Evolutionary conservation across 768 basidiomycete species (phyloP).

Genomic region (Serendipita vermifera): DNA sequence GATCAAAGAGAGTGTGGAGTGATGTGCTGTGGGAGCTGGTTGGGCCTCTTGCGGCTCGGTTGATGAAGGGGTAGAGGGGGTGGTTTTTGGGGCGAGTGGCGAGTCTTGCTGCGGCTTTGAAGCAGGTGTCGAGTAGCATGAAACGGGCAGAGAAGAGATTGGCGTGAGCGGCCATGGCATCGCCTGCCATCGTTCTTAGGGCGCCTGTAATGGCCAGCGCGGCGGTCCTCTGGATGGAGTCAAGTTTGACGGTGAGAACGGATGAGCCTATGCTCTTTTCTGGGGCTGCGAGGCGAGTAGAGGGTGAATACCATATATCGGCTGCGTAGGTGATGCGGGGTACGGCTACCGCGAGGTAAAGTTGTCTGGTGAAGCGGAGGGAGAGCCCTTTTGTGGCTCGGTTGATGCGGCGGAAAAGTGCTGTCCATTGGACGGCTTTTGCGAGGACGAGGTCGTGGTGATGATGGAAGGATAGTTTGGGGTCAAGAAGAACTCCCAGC

Average conservation of each 20-base stretch:
- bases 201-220: conserved; percentile 16
- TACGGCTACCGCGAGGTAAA: conserved; percentile 15
- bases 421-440: conserved; percentile 6
- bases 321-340: conserved; percentile 20
- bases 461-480: conserved; percentile 21
- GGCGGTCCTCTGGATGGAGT: conserved; percentile 16
- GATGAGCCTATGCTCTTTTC: neutral
- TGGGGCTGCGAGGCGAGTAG: rapidly evolving
- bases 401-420: neutral
- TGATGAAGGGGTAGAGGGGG: neutral
- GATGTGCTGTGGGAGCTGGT: conserved; percentile 15
- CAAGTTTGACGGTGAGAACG: neutral
- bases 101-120: conserved; percentile 10
- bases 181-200: conserved; percentile 11
- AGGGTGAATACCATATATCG: neutral
- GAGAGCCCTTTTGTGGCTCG: conserved; percentile 8
- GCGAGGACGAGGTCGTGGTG: conserved; percentile 14
- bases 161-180: conserved; percentile 13
- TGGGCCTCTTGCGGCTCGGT: neutral
- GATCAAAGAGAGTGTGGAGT: conserved; percentile 18
- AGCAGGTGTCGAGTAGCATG: neutral
- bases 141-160: conserved; percentile 12
- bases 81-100: conserved; percentile 2
- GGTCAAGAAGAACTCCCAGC: too few relatives aligned
- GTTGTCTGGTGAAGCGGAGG: neutral